A percentile compares a stretch with the other conserved stretches of the same genome.
Evolutionary conservation across 768 basidiomycete genomes (phyloP).

Genomic region (Russula dissimulans): DNA sequence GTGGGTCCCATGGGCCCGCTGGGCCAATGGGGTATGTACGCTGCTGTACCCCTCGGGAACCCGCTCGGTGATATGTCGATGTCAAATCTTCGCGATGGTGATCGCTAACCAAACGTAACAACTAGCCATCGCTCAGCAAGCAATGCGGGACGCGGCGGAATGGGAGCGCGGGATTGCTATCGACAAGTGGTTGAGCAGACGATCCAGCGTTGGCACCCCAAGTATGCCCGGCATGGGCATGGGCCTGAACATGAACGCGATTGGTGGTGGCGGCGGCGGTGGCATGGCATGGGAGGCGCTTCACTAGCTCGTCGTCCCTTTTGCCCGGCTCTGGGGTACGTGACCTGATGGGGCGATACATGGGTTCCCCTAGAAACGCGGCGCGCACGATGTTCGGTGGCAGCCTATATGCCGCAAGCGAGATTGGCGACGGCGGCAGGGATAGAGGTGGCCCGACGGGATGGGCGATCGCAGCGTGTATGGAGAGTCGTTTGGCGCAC

Average conservation of each 20-base stretch:
- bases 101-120: constrained; percentile 81
- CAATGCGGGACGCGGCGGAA: too few relatives aligned
- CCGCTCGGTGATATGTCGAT: constrained; percentile 26
- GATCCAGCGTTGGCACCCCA: constrained; percentile 23
- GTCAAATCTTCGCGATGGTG: constrained; percentile 67
- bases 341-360: constrained; percentile 36
- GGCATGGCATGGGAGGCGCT: constrained; percentile 11
- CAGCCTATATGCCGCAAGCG: constrained; percentile 53
- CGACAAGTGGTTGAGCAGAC: constrained; percentile 25
- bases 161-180: constrained; percentile 73
- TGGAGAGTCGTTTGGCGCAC: constrained; percentile 38
- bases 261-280: background rate
- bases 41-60: constrained; percentile 21
- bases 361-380: constrained; percentile 38
- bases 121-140: too few relatives aligned
- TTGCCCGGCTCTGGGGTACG: constrained; percentile 28
- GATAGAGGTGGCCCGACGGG: background rate
- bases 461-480: constrained; percentile 60
- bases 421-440: constrained; percentile 24
- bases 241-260: too few relatives aligned
- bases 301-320: background rate
- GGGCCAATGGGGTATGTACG: background rate
- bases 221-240: constrained; percentile 27
- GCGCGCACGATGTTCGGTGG: constrained; percentile 52
- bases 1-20: constrained; percentile 18